Evolutionary conservation across 495 filamentous ascomycete species (phyloP), one percentile per base, ranked within the genome.

Genomic region (Rusavskia elegans): DNA sequence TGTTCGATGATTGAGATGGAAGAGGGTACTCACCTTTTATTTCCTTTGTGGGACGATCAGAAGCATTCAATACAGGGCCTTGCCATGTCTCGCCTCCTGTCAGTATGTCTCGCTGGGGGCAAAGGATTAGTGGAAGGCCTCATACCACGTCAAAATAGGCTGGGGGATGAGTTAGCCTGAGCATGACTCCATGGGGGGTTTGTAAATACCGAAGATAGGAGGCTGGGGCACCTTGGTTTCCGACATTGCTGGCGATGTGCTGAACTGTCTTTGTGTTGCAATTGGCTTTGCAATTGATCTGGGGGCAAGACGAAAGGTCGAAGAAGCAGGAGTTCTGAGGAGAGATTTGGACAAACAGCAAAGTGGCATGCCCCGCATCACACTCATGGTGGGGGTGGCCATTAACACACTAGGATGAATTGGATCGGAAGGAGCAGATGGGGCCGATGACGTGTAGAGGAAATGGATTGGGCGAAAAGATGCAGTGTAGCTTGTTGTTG

Each of bases 221-320:
- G 29, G 29, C 29, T 30, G 3, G 4, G 32, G 32, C 9, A 10
- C 9, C 32, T 35, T 8, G 32, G 32, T 10, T 42, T 42, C 39
- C 4, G 39, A 5, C 39, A 42, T 42, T 17, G 39, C 16, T 42
- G n/a, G 14, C 39, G 44, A 16, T 46, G 6, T 46, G 23, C 21
- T 29, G 23, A 46, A 46, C 6, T 16, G 5, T 2, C 21, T 30
- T 29, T 46, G 19, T 4, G 23, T 25, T 46, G 23, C 19, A 11
- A 46, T 29, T 17, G 44, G 23, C 7, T 21, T 17, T 20, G n/a
- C 20, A 21, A 42, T 42, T 8, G 32, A 35, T 35, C 52, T 52
- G 59, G 65, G 62, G 60, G 63, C 61, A 66, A 45, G 68, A 69
- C 65, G 70, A 67, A 61, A 68, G 69, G 68, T 65, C 62, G 64